Evolutionary conservation across 345 rosid genomes (phyloP).

Genomic region (Psidium friedrichsthalianum): DNA sequence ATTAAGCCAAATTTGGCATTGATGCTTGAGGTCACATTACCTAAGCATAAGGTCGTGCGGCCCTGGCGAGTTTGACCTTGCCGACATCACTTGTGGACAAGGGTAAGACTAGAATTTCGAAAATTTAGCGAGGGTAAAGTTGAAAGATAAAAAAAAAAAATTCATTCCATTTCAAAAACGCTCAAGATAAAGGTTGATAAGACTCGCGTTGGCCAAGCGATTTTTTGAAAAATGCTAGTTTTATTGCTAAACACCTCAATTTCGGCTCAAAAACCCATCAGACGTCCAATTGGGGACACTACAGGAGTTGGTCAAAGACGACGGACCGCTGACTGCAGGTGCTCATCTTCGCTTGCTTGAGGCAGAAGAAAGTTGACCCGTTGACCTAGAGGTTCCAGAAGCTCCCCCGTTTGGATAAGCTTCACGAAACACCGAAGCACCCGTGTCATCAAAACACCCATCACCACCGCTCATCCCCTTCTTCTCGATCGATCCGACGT

Average conservation of each 20-base stretch:
- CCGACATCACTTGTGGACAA: accelerated
- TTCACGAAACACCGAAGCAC: not conserved
- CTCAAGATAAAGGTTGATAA: not conserved
- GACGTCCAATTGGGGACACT: not conserved
- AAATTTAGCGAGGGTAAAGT: too few relatives aligned
- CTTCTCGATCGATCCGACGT: not conserved
- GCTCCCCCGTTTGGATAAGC: not conserved
- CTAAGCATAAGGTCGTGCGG: not conserved
- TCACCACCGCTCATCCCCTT: not conserved
- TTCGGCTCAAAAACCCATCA: not conserved
- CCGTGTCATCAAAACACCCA: not conserved
- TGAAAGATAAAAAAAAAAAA: too few relatives aligned
- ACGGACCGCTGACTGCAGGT: not conserved
- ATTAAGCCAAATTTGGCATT: accelerated
- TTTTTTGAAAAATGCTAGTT: not conserved
- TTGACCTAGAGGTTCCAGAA: not conserved
- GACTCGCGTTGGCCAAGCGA: not conserved
- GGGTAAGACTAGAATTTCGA: not conserved
- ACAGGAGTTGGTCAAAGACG: not conserved
- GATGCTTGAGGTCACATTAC: not conserved
- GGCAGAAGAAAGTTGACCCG: not conserved
- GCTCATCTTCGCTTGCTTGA: not conserved
- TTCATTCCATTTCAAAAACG: too few relatives aligned
- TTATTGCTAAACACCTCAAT: not conserved
- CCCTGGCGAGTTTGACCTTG: not conserved